These are phyloP conservation scores for Podospora fimiseda DNA, from an alignment of 495 filamentous ascomycete species.

Conservation along the genomic window DNA sequence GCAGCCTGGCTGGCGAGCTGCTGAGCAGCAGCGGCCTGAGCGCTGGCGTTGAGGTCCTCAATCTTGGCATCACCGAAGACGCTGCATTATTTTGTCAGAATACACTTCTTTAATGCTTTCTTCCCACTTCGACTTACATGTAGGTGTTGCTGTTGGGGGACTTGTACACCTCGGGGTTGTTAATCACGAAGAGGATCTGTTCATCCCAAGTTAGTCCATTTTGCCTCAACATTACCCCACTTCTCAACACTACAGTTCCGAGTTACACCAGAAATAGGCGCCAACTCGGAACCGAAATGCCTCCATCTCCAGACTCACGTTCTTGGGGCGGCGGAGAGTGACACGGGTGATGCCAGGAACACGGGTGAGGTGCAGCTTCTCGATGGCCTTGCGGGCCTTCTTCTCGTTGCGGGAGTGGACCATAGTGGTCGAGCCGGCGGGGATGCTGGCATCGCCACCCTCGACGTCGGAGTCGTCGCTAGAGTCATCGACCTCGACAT, in stretches of 20 bases:
- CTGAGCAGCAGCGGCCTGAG: slow-evolving; percentile 88
- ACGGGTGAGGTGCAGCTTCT: slow-evolving; percentile 94
- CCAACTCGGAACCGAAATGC: background rate
- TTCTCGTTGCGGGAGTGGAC: slow-evolving; percentile 99
- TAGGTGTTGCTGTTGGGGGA: slow-evolving; percentile 97
- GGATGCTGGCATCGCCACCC: slow-evolving; percentile 64
- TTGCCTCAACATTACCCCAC: background rate
- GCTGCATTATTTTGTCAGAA: slow-evolving; percentile 40
- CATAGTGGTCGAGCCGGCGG: slow-evolving; percentile 77
- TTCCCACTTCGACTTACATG: slow-evolving; percentile 63
- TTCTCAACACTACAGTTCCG: background rate
- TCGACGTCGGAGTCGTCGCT: slow-evolving; percentile 69
- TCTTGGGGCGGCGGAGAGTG: slow-evolving; percentile 95
- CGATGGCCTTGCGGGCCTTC: slow-evolving; percentile 98
- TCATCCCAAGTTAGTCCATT: slow-evolving; percentile 21
- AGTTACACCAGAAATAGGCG: background rate
- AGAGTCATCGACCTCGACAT: slow-evolving; percentile 62
- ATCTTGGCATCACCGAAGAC: slow-evolving; percentile 99
- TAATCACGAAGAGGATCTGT: slow-evolving; percentile 98
- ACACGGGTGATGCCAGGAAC: slow-evolving; percentile 96
- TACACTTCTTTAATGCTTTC: too few relatives aligned
- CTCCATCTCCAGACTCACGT: slow-evolving; percentile 56
- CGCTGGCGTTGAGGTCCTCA: slow-evolving; percentile 96
- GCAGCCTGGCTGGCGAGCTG: slow-evolving; percentile 74
- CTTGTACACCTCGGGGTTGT: slow-evolving; percentile 98